Percentiles rank a stretch among this genome's conserved stretches.
Evolutionary conservation across 495 filamentous ascomycete genomes (phyloP).

Genomic region (Lasiosphaeria miniovina): DNA sequence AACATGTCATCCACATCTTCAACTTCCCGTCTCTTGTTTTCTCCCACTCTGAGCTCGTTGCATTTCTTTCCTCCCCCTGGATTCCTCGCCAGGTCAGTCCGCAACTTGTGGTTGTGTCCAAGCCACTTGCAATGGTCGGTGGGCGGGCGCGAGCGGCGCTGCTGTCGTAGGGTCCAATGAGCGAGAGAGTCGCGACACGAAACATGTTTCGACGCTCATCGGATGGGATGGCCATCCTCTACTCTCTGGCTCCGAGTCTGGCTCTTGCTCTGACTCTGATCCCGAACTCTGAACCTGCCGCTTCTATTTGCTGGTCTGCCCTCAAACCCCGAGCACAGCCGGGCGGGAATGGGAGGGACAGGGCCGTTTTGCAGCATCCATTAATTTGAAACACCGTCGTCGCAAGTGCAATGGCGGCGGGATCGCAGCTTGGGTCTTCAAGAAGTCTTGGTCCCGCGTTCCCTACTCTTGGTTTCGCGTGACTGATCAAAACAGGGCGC

Average conservation of each 20-base stretch:
- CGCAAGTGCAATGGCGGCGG: not conserved
- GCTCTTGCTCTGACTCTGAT: no score
- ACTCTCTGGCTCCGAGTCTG: no score
- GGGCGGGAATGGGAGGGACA: not conserved
- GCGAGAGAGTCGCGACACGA: slow-evolving; percentile 11
- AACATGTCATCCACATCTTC: no score
- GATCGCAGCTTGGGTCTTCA: no score
- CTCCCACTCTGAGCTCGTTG: no score
- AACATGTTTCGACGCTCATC: slow-evolving; percentile 22
- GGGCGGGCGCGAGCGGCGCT: not conserved
- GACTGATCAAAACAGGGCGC: not conserved
- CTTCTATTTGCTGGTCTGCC: not conserved
- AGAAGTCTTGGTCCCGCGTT: not conserved
- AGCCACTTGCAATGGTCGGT: not conserved
- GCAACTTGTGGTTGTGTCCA: no score
- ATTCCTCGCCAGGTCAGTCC: no score
- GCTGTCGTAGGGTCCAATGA: not conserved
- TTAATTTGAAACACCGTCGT: slow-evolving; percentile 6
- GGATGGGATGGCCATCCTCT: no score
- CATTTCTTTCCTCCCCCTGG: no score
- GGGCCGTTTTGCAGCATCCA: not conserved
- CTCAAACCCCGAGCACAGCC: not conserved
- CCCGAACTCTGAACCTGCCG: not conserved
- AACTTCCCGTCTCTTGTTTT: no score
- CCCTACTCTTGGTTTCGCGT: not conserved